phyloP scores from a whole-genome alignment of 2,329 filamentous ascomycete genomes.

The Venturia carpophila region DNA sequence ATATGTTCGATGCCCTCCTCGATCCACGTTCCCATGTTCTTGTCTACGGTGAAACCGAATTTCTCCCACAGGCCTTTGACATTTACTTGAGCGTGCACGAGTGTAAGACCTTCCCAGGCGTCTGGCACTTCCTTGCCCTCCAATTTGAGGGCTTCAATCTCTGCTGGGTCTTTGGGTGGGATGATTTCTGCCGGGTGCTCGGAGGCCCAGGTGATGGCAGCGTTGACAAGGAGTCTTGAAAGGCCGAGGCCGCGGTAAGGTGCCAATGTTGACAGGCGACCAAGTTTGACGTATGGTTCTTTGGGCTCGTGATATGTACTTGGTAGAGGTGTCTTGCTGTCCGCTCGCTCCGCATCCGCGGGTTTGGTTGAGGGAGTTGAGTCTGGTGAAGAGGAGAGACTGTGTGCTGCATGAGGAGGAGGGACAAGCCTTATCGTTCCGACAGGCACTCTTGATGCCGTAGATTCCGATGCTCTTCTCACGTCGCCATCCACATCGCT shows the following conservation, averaged over 20 bases:
- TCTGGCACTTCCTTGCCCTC: constrained; percentile 29
- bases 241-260: constrained; percentile 59
- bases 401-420: constrained; percentile 65
- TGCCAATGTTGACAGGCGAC: constrained; percentile 62
- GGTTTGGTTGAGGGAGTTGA: background rate
- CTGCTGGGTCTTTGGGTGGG: constrained; percentile 32
- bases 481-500: constrained; percentile 34
- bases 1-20: constrained; percentile 82
- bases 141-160: constrained; percentile 33
- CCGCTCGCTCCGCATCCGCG: constrained; percentile 19
- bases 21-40: constrained; percentile 65
- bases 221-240: constrained; percentile 57
- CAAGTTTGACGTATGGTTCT: constrained; percentile 77
- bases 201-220: constrained; percentile 59
- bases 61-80: constrained; percentile 59
- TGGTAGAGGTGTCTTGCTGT: constrained; percentile 23
- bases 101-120: constrained; percentile 65
- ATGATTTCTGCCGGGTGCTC: constrained; percentile 46
- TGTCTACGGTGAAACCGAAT: constrained; percentile 67
- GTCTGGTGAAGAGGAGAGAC: constrained; percentile 28
- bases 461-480: constrained; percentile 28
- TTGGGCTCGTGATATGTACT: constrained; percentile 43
- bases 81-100: constrained; percentile 69
- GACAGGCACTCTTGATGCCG: constrained; percentile 48
- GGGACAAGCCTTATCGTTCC: constrained; percentile 75